phyloP scores from a whole-genome alignment of 2,329 filamentous ascomycete genomes.

The Peltaster fructicola region DNA sequence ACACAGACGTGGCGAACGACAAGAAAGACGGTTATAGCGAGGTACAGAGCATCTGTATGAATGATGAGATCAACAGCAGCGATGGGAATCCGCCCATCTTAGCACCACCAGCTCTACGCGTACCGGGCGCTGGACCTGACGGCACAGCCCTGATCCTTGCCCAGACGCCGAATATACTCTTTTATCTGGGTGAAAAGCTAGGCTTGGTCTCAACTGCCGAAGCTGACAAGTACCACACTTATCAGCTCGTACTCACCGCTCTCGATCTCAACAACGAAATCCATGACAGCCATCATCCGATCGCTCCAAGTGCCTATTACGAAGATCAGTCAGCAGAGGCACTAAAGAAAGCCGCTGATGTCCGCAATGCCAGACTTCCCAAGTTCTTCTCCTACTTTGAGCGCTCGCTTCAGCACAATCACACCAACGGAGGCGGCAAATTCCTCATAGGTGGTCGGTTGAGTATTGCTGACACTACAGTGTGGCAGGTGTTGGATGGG shows the following conservation, averaged over 20 bases:
- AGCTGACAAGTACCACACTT: slow-evolving; percentile 38
- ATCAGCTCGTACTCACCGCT: slow-evolving; percentile 48
- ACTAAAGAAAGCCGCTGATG: slow-evolving; percentile 38
- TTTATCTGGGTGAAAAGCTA: slow-evolving; percentile 47
- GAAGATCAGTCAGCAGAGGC: slow-evolving; percentile 59
- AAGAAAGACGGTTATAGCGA: slow-evolving; percentile 31
- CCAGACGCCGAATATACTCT: slow-evolving; percentile 57
- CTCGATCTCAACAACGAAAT: slow-evolving; percentile 55
- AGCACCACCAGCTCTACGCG: slow-evolving; percentile 47
- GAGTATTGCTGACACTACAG: slow-evolving; percentile 54
- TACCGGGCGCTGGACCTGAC: slow-evolving; percentile 31
- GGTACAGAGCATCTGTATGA: slow-evolving; percentile 31
- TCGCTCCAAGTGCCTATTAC: slow-evolving; percentile 43
- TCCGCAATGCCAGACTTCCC: slow-evolving; percentile 44
- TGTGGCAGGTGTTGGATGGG: slow-evolving; percentile 48
- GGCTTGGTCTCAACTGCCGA: slow-evolving; percentile 36
- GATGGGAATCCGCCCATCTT: slow-evolving; percentile 44
- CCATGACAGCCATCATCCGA: slow-evolving; percentile 61
- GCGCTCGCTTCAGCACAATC: slow-evolving; percentile 41
- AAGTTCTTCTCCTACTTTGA: slow-evolving; percentile 59
- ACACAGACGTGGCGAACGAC: slow-evolving; percentile 42
- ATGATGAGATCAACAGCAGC: slow-evolving; percentile 21
- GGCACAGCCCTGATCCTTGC: slow-evolving; percentile 40
- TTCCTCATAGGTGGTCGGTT: slow-evolving; percentile 49
- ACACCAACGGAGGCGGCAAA: slow-evolving; percentile 34